Conservation (phyloP, 306 rosid genomes). For the Vigna mungo region DNA sequence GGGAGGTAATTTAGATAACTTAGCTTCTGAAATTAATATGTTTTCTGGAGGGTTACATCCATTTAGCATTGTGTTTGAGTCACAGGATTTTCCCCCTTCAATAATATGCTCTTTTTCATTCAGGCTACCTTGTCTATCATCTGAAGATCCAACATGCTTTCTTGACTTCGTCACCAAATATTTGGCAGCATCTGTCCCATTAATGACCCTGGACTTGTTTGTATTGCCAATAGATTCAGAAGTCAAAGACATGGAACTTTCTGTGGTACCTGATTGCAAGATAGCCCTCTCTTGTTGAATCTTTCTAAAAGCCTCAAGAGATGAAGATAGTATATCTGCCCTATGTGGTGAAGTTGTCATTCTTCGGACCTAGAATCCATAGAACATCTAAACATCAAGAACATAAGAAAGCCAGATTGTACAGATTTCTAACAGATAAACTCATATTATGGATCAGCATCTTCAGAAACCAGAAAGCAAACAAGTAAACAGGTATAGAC, state of each 20-base stretch:
- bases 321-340: conserved; percentile 97
- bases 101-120: conserved; percentile 52
- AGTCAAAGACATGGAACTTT: conserved; percentile 49
- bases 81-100: conserved; percentile 52
- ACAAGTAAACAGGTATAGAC: conserved; percentile 31
- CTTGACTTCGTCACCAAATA: conserved; percentile 53
- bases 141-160: conserved; percentile 55
- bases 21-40: conserved; percentile 48
- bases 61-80: conserved; percentile 52
- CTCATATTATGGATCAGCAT: conserved; percentile 16
- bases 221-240: conserved; percentile 52
- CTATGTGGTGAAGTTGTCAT: conserved; percentile 96
- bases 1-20: conserved; percentile 63
- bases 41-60: conserved; percentile 54
- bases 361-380: conserved; percentile 83
- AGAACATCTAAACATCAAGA: conserved; percentile 41
- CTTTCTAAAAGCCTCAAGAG: conserved; percentile 95
- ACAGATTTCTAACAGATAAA: conserved; percentile 35
- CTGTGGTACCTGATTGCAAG: conserved; percentile 54
- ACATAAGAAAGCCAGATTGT: conserved; percentile 43
- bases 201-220: conserved; percentile 47
- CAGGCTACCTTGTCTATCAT: conserved; percentile 47
- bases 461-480: conserved; percentile 34
- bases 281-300: conserved; percentile 88
- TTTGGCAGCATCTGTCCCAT: conserved; percentile 45